These are phyloP conservation scores for Dendrobium nobile DNA, from an alignment of 106 monocot species.

Conservation along the genomic window DNA sequence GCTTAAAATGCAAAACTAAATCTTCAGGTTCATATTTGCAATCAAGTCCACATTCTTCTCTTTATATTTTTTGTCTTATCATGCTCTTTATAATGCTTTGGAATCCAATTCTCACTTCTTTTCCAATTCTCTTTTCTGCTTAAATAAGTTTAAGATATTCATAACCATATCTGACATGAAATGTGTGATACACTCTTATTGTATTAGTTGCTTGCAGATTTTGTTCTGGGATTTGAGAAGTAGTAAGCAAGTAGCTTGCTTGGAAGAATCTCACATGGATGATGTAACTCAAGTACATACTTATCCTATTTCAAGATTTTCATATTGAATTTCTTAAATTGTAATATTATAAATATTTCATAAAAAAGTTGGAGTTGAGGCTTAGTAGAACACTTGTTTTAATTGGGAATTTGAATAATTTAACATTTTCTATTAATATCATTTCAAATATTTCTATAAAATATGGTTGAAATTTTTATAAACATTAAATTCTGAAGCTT, in stretches of 20 bases:
- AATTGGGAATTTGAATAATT: not conserved
- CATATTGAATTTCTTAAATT: not conserved
- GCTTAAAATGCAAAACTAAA: not conserved
- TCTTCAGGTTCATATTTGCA: not conserved
- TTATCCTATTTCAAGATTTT: conserved; percentile 1
- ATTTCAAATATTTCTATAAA: not conserved
- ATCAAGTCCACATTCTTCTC: not conserved
- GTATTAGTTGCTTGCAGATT: conserved; percentile 49
- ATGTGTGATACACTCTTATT: too few relatives aligned
- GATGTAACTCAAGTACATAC: conserved; percentile 85
- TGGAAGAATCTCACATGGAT: conserved; percentile 93
- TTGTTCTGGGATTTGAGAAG: conserved; percentile 88
- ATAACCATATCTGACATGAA: not conserved
- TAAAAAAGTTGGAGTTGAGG: not conserved
- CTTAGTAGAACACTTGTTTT: not conserved
- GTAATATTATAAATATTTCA: not conserved
- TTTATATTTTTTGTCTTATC: not conserved
- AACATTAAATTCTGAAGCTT: not conserved
- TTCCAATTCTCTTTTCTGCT: not conserved
- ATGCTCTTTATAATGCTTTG: not conserved
- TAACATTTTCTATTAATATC: conserved; percentile 1
- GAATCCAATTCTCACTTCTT: not conserved
- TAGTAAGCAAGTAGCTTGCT: conserved; percentile 63
- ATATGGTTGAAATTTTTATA: not conserved
- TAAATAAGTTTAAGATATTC: not conserved